These are phyloP conservation scores for Zygoascus biomembranicola DNA, from an alignment of 805 yeast species.

Conservation along the genomic window DNA sequence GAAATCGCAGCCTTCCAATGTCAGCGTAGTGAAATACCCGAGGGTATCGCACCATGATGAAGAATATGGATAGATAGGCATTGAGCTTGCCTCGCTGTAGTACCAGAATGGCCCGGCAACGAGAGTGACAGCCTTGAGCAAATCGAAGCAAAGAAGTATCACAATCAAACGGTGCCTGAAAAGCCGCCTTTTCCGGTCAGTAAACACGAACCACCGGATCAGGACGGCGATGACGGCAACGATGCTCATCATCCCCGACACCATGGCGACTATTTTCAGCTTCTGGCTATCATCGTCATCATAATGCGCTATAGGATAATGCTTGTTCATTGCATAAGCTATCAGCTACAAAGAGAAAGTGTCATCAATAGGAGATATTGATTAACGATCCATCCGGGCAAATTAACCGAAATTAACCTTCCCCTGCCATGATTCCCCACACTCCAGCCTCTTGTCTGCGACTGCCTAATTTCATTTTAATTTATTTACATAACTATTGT, in stretches of 20 bases:
- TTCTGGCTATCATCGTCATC: not conserved
- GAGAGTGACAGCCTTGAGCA: conserved; percentile 59
- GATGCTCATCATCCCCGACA: conserved; percentile 9
- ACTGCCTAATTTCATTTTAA: too few species aligned
- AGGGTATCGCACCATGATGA: conserved; percentile 50
- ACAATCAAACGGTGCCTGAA: conserved; percentile 46
- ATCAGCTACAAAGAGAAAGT: too few species aligned
- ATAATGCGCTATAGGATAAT: conserved; percentile 2
- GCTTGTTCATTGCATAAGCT: too few species aligned
- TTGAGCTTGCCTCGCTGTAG: conserved; percentile 32
- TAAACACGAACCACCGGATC: conserved; percentile 9
- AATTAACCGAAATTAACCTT: too few species aligned
- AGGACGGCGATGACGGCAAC: conserved; percentile 7
- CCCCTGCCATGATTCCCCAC: too few species aligned
- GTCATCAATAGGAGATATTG: too few species aligned
- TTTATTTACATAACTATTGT: too few species aligned
- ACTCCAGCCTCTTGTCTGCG: too few species aligned
- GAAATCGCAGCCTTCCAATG: conserved; percentile 77
- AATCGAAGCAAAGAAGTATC: conserved; percentile 58
- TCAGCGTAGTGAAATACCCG: conserved; percentile 72
- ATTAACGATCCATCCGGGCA: too few species aligned
- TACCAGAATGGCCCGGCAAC: conserved; percentile 49
- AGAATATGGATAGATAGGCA: conserved; percentile 6
- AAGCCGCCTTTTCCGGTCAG: not conserved
- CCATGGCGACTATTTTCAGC: conserved; percentile 2